Evolutionary conservation across 2,329 filamentous ascomycete genomes (phyloP).

Genomic region (Aspergillus pseudotamarii): DNA sequence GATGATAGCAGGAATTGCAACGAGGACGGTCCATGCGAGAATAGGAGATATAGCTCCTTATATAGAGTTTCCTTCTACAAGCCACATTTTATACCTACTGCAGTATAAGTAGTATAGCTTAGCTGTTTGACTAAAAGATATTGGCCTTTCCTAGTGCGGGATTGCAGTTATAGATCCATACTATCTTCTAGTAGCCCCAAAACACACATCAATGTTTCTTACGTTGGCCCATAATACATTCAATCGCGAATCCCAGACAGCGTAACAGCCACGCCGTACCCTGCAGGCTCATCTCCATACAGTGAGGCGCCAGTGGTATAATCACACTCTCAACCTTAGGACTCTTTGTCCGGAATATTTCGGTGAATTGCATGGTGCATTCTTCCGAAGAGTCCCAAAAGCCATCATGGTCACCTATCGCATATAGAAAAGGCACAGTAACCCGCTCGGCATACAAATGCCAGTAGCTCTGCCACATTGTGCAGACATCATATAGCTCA

Average conservation of each 20-base stretch:
- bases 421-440: constrained; percentile 16
- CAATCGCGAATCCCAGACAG: constrained; percentile 16
- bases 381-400: constrained; percentile 9
- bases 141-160: too few species aligned
- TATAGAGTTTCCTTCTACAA: too few species aligned
- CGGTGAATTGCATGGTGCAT: constrained; percentile 3
- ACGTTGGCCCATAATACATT: background rate
- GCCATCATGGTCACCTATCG: constrained; percentile 14
- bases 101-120: too few species aligned
- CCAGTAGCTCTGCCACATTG: constrained; percentile 12
- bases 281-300: constrained; percentile 14
- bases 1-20: background rate
- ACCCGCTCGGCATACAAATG: constrained; percentile 8
- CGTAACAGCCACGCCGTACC: constrained; percentile 8
- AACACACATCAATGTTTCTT: too few species aligned
- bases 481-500: constrained; percentile 13
- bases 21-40: background rate
- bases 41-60: background rate
- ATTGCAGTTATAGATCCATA: too few species aligned
- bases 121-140: too few species aligned
- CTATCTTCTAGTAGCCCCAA: too few species aligned
- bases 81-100: too few species aligned
- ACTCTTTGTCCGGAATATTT: constrained; percentile 9
- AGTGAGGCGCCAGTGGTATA: constrained; percentile 13
- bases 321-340: constrained; percentile 4